Evolutionary conservation across 306 rosid species (phyloP).

Genomic region (Castanospermum australe): DNA sequence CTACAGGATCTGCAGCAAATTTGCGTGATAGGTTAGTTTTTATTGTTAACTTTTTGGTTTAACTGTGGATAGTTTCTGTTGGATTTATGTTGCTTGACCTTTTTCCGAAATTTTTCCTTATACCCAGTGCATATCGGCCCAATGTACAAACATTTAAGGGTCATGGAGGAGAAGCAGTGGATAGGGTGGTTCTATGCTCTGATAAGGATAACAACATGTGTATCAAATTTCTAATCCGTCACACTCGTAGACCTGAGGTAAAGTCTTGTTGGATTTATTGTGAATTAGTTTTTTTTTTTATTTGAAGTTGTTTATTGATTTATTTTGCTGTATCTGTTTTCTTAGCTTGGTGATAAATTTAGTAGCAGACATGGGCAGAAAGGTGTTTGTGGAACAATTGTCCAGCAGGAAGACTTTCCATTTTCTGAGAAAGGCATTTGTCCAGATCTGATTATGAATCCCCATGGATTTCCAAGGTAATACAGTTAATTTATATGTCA

Average conservation of each 20-base stretch:
- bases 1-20: constrained; percentile 38
- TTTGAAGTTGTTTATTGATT: constrained; percentile 17
- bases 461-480: constrained; percentile 98
- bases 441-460: constrained; percentile 97
- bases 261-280: constrained; percentile 21
- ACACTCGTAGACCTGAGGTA: constrained; percentile 98
- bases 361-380: constrained; percentile 99
- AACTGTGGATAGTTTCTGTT: not conserved
- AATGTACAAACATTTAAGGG: constrained; percentile 53
- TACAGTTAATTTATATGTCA: not conserved
- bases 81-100: constrained; percentile 1
- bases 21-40: constrained; percentile 57
- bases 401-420: constrained; percentile 95
- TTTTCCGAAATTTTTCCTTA: constrained; percentile 18
- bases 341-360: constrained; percentile 91
- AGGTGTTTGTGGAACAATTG: constrained; percentile 96
- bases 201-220: constrained; percentile 71
- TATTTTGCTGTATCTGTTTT: constrained; percentile 21
- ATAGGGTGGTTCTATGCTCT: constrained; percentile 77
- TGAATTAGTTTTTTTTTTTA: not conserved
- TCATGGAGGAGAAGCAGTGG: constrained; percentile 84
- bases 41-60: not conserved
- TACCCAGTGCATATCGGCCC: constrained; percentile 57
- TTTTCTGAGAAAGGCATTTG: constrained; percentile 97
- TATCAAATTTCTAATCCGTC: constrained; percentile 72